Evolutionary conservation across 768 basidiomycete species (phyloP).

Genomic region (Melanogaster broomeanus): DNA sequence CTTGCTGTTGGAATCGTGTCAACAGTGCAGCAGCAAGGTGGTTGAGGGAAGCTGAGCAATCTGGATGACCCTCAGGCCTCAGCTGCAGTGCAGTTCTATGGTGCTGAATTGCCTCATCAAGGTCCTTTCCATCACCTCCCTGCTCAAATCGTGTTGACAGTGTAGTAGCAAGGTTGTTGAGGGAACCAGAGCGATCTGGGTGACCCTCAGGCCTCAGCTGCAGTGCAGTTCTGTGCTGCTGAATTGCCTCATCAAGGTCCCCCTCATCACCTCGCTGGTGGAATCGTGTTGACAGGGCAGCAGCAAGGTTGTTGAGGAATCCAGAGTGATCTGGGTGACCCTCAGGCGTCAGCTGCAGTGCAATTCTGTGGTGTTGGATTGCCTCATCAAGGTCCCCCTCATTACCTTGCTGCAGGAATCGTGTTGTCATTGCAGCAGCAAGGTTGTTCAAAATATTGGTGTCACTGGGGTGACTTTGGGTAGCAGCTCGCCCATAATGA

Average conservation of each 20-base stretch:
- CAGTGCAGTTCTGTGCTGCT: too few relatives aligned
- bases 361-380: slow-evolving; percentile 7
- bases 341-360: slow-evolving; percentile 10
- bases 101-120: too few relatives aligned
- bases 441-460: slow-evolving; percentile 10
- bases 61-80: too few relatives aligned
- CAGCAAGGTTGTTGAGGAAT: slow-evolving; percentile 9
- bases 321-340: slow-evolving; percentile 10
- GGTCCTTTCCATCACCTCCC: too few relatives aligned
- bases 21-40: too few relatives aligned
- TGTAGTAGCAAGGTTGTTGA: too few relatives aligned
- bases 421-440: slow-evolving; percentile 9
- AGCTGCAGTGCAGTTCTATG: too few relatives aligned
- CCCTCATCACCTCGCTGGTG: background rate
- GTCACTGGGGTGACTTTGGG: slow-evolving; percentile 2
- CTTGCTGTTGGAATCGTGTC: too few relatives aligned
- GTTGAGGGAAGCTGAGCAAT: too few relatives aligned
- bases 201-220: too few relatives aligned
- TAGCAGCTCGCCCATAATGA: background rate
- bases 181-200: too few relatives aligned
- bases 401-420: slow-evolving; percentile 11
- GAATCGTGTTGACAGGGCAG: background rate
- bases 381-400: slow-evolving; percentile 14
- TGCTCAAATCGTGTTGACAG: too few relatives aligned
- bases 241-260: background rate